phyloP scores from a whole-genome alignment of 768 basidiomycete genomes.

The Tubosaeta sp. region DNA sequence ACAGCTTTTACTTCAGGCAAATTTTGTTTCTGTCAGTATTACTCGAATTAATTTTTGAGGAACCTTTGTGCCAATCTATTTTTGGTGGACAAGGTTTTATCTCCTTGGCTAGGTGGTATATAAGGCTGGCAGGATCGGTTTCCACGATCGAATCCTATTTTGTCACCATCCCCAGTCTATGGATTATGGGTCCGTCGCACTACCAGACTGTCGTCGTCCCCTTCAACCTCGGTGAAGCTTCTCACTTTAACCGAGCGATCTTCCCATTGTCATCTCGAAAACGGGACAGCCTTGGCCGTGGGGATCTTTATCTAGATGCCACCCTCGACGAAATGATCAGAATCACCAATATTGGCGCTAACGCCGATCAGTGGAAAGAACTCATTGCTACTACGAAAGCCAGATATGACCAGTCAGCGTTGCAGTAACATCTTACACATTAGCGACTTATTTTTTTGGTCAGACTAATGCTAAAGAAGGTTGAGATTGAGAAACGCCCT shows the following conservation, averaged over 20 bases:
- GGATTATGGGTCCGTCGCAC: neutral
- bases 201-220: slow-evolving; percentile 1
- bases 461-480: neutral
- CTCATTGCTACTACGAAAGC: neutral
- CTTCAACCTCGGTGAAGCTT: slow-evolving; percentile 2
- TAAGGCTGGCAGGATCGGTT: neutral
- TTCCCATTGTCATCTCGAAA: slow-evolving; percentile 6
- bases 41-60: too few relatives aligned
- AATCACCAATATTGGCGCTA: neutral
- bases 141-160: neutral
- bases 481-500: neutral
- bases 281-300: neutral
- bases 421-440: neutral
- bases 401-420: slow-evolving; percentile 5
- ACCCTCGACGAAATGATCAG: slow-evolving; percentile 9
- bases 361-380: neutral
- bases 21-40: neutral
- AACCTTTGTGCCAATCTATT: neutral
- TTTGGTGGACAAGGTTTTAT: neutral
- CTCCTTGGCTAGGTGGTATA: neutral
- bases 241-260: neutral
- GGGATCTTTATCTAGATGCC: slow-evolving; percentile 6
- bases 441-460: neutral
- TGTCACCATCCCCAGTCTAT: too few relatives aligned
- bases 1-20: neutral